Evolutionary conservation across 2,329 filamentous ascomycete genomes (phyloP).

Genomic region (Ophiostoma triangulosporum): DNA sequence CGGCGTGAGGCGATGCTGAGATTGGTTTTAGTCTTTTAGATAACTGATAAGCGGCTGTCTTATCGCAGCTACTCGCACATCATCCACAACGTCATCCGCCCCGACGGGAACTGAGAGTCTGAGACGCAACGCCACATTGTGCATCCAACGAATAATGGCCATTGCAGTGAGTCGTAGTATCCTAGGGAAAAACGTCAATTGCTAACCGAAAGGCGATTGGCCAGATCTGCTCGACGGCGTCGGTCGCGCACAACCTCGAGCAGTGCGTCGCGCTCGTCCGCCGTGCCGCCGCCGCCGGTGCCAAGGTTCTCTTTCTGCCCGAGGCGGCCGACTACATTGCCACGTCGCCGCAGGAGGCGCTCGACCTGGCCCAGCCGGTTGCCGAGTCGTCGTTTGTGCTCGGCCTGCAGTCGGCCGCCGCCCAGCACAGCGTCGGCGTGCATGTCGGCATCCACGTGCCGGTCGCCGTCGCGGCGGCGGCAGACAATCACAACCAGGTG

Average conservation of each 20-base stretch:
- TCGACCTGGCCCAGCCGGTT: constrained; percentile 56
- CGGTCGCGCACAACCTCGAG: constrained; percentile 62
- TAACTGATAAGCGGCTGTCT: no score
- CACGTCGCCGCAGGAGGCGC: constrained; percentile 49
- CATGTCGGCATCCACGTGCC: constrained; percentile 83
- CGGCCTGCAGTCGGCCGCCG: constrained; percentile 58
- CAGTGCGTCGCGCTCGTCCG: constrained; percentile 61
- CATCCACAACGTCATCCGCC: no score
- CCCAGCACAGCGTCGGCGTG: constrained; percentile 50
- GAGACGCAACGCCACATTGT: no score
- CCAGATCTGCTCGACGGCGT: constrained; percentile 76
- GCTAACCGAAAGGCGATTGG: constrained; percentile 54
- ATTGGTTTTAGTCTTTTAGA: no score
- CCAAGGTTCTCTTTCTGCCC: constrained; percentile 75
- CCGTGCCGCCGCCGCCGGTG: constrained; percentile 62
- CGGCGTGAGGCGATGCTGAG: no score
- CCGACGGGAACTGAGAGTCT: no score
- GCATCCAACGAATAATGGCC: not conserved
- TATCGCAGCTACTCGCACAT: no score
- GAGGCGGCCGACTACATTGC: constrained; percentile 88
- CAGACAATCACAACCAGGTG: constrained; percentile 10
- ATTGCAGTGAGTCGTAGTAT: not conserved
- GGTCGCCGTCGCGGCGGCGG: constrained; percentile 26
- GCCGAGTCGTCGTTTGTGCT: constrained; percentile 57
- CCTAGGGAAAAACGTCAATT: no score